These are phyloP conservation scores for Solanum acaule DNA, from an alignment of 257 asterid genomes.

Conservation along the genomic window DNA sequence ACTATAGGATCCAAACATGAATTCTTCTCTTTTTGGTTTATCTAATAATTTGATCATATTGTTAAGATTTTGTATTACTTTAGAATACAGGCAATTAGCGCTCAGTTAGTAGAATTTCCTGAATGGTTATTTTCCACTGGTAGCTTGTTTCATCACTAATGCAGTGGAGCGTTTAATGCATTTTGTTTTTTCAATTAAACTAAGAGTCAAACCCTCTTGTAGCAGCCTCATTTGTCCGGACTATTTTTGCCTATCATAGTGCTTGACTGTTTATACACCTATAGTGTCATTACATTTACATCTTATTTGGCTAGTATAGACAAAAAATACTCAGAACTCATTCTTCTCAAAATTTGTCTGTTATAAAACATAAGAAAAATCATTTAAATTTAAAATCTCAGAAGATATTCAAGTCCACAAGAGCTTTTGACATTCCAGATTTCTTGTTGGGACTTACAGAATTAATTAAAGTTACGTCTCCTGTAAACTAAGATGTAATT, in stretches of 20 bases:
- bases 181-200: background rate
- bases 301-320: background rate
- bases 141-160: background rate
- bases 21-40: background rate
- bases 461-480: background rate
- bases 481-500: background rate
- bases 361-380: background rate
- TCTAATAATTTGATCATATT: background rate
- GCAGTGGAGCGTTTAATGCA: background rate
- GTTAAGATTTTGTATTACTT: background rate
- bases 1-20: background rate
- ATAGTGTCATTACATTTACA: background rate
- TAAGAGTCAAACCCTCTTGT: background rate
- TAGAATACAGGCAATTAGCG: background rate
- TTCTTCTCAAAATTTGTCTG: background rate
- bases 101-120: background rate
- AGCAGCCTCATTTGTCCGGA: background rate
- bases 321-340: background rate
- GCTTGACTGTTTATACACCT: background rate
- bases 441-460: background rate
- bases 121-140: background rate
- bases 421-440: background rate
- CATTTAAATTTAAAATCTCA: background rate
- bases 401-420: background rate
- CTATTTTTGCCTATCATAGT: background rate